These are phyloP conservation scores for Colletotrichum theobromicola DNA, from an alignment of 2,329 filamentous ascomycete species.

Conservation along the genomic window DNA sequence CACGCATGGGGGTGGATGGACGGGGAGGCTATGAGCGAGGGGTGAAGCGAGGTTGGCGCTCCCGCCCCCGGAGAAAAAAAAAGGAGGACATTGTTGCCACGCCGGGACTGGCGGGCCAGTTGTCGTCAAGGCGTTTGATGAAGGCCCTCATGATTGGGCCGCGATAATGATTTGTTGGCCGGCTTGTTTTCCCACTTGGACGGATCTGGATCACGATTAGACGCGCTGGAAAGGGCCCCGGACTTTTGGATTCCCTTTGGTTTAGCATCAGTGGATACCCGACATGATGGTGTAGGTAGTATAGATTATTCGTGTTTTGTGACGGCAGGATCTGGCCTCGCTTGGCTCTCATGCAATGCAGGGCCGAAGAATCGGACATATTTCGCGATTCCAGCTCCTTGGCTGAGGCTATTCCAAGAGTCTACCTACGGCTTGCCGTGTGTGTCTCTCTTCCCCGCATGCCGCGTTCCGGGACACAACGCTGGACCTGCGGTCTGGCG, in stretches of 20 bases:
- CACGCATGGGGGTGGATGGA: slow-evolving; percentile 53
- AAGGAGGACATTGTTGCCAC: background rate
- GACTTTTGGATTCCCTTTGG: slow-evolving; percentile 9
- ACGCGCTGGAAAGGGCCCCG: background rate
- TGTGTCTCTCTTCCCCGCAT: background rate
- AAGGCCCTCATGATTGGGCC: background rate
- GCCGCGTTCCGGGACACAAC: background rate
- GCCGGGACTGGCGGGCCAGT: background rate
- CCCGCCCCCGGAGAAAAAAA: background rate
- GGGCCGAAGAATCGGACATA: slow-evolving; percentile 4
- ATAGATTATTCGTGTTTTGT: background rate
- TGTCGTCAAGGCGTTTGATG: background rate
- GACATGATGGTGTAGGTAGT: background rate
- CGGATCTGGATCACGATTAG: slow-evolving; percentile 8
- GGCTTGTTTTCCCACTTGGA: background rate
- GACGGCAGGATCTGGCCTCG: background rate
- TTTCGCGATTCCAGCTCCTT: slow-evolving; percentile 6
- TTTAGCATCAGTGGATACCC: slow-evolving; percentile 18
- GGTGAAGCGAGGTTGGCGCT: background rate
- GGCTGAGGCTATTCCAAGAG: background rate
- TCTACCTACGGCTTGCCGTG: background rate
- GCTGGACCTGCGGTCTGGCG: background rate
- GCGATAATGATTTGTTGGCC: background rate
- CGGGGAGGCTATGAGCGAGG: slow-evolving; percentile 15
- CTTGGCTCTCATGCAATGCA: background rate